A percentile compares a stretch with the other conserved stretches of the same genome.
Evolutionary conservation across 177 flowering plant species (phyloP).

Genomic region (Telopea speciosissima): DNA sequence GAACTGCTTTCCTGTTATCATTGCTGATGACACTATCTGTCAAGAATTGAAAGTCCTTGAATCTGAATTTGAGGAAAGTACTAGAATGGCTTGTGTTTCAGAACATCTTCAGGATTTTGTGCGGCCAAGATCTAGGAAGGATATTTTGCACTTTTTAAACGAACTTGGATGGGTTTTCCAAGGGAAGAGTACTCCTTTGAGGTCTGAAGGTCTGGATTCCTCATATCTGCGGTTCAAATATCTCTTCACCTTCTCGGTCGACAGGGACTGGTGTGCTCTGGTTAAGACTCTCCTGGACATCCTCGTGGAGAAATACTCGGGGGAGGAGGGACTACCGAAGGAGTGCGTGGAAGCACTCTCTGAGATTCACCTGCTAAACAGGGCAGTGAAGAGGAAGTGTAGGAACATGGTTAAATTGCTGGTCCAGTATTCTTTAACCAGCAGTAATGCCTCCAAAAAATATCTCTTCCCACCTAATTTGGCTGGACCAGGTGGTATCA

Average conservation of each 20-base stretch:
- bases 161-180: conserved; percentile 97
- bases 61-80: conserved; percentile 43
- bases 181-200: conserved; percentile 26
- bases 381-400: conserved; percentile 56
- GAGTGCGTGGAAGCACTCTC: conserved; percentile 36
- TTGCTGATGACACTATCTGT: conserved; percentile 72
- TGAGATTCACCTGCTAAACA: conserved; percentile 46
- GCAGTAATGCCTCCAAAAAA: conserved; percentile 16
- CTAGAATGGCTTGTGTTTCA: conserved; percentile 21
- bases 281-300: conserved; percentile 52
- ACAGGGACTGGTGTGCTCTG: conserved; percentile 48
- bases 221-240: conserved; percentile 52
- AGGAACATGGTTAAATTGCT: conserved; percentile 53
- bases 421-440: conserved; percentile 31
- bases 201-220: conserved; percentile 30
- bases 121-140: conserved; percentile 50
- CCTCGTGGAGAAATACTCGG: conserved; percentile 30
- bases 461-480: conserved; percentile 64
- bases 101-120: conserved; percentile 30
- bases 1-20: conserved; percentile 74
- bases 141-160: conserved; percentile 63
- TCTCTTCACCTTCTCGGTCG: conserved; percentile 63
- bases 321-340: conserved; percentile 21
- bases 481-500: conserved; percentile 75
- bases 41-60: conserved; percentile 70